Conservation (phyloP, 768 basidiomycete genomes). For the Calocera viscosa region DNA sequence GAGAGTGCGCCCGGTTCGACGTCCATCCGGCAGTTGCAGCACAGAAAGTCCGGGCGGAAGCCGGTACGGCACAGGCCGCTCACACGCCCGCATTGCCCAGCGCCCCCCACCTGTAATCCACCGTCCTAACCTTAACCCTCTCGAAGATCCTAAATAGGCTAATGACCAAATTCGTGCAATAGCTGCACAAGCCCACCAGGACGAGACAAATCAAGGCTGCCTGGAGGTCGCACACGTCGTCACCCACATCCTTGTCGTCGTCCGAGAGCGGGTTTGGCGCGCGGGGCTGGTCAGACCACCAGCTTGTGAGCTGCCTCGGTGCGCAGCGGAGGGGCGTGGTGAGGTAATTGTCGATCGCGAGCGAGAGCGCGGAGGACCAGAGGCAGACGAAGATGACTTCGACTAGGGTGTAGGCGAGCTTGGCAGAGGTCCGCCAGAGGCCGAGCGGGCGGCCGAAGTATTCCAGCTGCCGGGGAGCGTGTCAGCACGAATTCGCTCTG, state of each 20-base stretch:
- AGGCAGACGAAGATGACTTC: constrained; percentile 86
- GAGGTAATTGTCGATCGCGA: constrained; percentile 86
- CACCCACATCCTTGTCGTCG: constrained; percentile 33
- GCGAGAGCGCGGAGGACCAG: constrained; percentile 83
- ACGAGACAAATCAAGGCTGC: constrained; percentile 67
- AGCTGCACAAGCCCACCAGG: constrained; percentile 61
- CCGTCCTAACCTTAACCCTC: constrained; percentile 48
- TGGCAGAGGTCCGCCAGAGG: constrained; percentile 79
- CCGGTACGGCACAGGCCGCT: neutral
- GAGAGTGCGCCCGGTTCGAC: no score
- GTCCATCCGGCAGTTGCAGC: no score
- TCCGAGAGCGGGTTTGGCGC: constrained; percentile 29
- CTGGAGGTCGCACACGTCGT: constrained; percentile 61
- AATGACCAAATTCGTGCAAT: constrained; percentile 75
- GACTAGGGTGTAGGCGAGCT: constrained; percentile 72
- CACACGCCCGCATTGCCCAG: neutral
- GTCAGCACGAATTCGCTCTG: neutral
- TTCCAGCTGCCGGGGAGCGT: constrained; percentile 47
- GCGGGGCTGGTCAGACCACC: constrained; percentile 62
- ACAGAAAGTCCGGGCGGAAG: no score
- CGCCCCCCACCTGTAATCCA: neutral
- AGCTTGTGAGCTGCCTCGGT: constrained; percentile 42
- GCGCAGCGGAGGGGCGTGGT: constrained; percentile 74
- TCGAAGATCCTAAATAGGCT: constrained; percentile 78
- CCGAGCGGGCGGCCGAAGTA: constrained; percentile 87